Evolutionary conservation across 352 stramenopile species (phyloP).

Genomic region (Phytophthora colocasiae): DNA sequence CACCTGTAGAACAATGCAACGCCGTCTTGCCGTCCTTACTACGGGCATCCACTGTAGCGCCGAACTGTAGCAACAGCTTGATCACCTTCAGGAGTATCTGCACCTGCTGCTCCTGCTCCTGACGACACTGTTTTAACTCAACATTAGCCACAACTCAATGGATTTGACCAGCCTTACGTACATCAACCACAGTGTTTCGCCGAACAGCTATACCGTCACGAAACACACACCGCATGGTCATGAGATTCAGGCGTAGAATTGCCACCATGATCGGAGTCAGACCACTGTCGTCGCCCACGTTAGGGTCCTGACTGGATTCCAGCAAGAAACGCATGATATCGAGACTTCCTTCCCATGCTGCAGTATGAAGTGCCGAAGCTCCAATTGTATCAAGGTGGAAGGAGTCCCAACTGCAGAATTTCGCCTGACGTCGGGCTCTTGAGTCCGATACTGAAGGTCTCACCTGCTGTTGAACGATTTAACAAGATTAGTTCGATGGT

Average conservation of each 20-base stretch:
- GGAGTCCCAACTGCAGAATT: conserved; percentile 27
- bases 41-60: conserved; percentile 16
- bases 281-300: conserved; percentile 20
- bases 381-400: conserved; percentile 35
- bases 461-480: conserved; percentile 11
- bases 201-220: conserved; percentile 16
- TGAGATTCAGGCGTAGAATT: conserved; percentile 32
- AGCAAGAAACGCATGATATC: conserved; percentile 34
- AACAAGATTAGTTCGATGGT: too few relatives aligned
- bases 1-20: conserved; percentile 27
- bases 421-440: conserved; percentile 4
- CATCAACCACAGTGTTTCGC: conserved; percentile 34
- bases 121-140: conserved; percentile 20
- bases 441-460: conserved; percentile 16
- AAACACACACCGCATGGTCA: conserved; percentile 36
- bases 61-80: conserved; percentile 15
- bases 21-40: conserved; percentile 36
- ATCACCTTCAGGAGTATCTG: conserved; percentile 10
- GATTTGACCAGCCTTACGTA: conserved; percentile 4
- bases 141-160: background rate
- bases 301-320: conserved; percentile 24
- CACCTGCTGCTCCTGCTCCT: conserved; percentile 21
- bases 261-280: conserved; percentile 40
- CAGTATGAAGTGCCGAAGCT: conserved; percentile 35
- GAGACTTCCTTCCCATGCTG: conserved; percentile 24